Evolutionary conservation across 1,284 basidiomycete genomes (phyloP).

Genomic region (Ceraceosorus guamensis): DNA sequence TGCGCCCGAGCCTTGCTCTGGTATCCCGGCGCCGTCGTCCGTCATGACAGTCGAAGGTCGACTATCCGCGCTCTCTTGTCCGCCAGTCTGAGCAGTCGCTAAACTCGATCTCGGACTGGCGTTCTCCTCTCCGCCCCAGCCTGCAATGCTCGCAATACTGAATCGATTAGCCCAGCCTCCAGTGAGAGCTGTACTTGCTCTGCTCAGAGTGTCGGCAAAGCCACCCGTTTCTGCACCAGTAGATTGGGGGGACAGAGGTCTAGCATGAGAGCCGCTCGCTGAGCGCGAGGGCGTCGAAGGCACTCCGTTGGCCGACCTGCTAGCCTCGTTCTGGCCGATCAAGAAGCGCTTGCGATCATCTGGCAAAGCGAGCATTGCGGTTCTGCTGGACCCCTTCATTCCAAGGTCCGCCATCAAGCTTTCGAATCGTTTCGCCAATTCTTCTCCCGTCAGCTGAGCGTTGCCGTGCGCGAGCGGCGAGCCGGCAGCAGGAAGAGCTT

Average conservation of each 20-base stretch:
- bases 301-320: slow-evolving; percentile 6
- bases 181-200: slow-evolving; percentile 18
- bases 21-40: no score
- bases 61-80: no score
- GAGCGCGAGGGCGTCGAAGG: slow-evolving; percentile 44
- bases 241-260: no score
- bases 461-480: background rate
- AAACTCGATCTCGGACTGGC: no score
- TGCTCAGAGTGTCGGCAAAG: slow-evolving; percentile 47
- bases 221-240: slow-evolving; percentile 56
- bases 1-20: no score
- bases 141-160: slow-evolving; percentile 63
- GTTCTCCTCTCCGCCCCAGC: no score
- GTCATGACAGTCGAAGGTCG: no score
- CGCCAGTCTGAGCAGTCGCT: slow-evolving; percentile 18
- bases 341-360: slow-evolving; percentile 64
- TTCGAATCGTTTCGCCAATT: slow-evolving; percentile 22
- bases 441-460: slow-evolving; percentile 8
- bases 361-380: slow-evolving; percentile 62
- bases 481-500: background rate
- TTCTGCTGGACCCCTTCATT: slow-evolving; percentile 63
- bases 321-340: slow-evolving; percentile 49
- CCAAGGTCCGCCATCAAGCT: slow-evolving; percentile 50
- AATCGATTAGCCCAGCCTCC: slow-evolving; percentile 66
- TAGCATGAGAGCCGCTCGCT: slow-evolving; percentile 58